Evolutionary conservation across 495 filamentous ascomycete genomes (phyloP).

Genomic region (Viridothelium virens): DNA sequence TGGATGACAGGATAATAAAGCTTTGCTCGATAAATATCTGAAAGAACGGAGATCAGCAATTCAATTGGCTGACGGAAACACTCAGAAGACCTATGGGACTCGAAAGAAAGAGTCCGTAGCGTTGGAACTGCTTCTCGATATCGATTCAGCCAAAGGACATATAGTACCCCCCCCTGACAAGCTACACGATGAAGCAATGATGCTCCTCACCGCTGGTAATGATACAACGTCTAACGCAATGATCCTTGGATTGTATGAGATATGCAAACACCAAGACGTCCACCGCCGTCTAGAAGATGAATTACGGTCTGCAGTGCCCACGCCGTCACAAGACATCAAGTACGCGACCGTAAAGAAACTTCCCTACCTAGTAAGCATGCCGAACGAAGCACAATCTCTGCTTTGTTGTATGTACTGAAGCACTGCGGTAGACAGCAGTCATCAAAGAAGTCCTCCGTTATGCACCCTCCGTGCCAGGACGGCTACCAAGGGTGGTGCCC

Average conservation of each 20-base stretch:
- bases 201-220: constrained; percentile 1
- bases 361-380: background rate
- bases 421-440: background rate
- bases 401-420: background rate
- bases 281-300: background rate
- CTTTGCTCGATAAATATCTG: background rate
- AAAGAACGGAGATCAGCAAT: background rate
- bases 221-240: constrained; percentile 2
- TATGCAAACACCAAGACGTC: background rate
- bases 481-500: background rate
- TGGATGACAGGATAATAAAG: background rate
- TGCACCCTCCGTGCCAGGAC: background rate
- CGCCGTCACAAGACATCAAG: background rate
- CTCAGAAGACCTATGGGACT: background rate
- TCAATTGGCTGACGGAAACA: background rate
- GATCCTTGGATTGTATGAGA: background rate
- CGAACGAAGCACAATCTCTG: background rate
- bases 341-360: background rate
- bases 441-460: background rate
- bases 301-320: background rate
- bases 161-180: background rate
- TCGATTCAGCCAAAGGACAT: constrained; percentile 2
- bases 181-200: background rate
- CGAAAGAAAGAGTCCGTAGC: background rate
- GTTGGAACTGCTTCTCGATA: background rate